These are phyloP conservation scores for Metschnikowia aberdeeniae DNA, from an alignment of 805 yeast genomes.

Conservation along the genomic window DNA sequence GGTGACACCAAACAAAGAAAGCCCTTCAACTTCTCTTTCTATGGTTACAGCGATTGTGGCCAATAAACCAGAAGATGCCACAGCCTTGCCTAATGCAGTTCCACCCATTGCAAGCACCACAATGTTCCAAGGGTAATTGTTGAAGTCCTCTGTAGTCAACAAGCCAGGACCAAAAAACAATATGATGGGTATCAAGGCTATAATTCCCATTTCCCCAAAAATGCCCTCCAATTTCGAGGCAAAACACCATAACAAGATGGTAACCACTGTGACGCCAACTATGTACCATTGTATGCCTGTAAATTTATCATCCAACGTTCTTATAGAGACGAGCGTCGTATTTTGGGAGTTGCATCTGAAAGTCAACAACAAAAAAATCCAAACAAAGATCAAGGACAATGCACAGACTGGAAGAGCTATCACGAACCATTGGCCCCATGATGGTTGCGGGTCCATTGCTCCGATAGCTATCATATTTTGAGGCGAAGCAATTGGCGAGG, in stretches of 20 bases:
- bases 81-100: slow-evolving; percentile 49
- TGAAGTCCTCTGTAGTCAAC: slow-evolving; percentile 44
- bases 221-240: slow-evolving; percentile 37
- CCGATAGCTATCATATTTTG: slow-evolving; percentile 54
- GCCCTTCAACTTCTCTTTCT: slow-evolving; percentile 38
- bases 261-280: slow-evolving; percentile 36
- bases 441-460: slow-evolving; percentile 48
- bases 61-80: slow-evolving; percentile 46
- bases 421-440: slow-evolving; percentile 57
- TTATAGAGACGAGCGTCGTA: slow-evolving; percentile 44
- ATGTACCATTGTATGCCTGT: slow-evolving; percentile 44
- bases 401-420: slow-evolving; percentile 46
- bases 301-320: slow-evolving; percentile 44
- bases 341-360: slow-evolving; percentile 48
- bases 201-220: slow-evolving; percentile 49
- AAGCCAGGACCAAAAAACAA: slow-evolving; percentile 49
- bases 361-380: slow-evolving; percentile 50
- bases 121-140: slow-evolving; percentile 53
- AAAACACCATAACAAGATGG: slow-evolving; percentile 49
- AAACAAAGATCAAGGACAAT: slow-evolving; percentile 36
- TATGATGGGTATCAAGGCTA: slow-evolving; percentile 45
- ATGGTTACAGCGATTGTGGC: slow-evolving; percentile 44
- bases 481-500: slow-evolving; percentile 53
- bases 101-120: slow-evolving; percentile 56
- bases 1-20: slow-evolving; percentile 41